Evolutionary conservation across 2,329 filamentous ascomycete genomes (phyloP), one percentile per base, ranked within the genome.

Genomic region (Fusarium secorum): DNA sequence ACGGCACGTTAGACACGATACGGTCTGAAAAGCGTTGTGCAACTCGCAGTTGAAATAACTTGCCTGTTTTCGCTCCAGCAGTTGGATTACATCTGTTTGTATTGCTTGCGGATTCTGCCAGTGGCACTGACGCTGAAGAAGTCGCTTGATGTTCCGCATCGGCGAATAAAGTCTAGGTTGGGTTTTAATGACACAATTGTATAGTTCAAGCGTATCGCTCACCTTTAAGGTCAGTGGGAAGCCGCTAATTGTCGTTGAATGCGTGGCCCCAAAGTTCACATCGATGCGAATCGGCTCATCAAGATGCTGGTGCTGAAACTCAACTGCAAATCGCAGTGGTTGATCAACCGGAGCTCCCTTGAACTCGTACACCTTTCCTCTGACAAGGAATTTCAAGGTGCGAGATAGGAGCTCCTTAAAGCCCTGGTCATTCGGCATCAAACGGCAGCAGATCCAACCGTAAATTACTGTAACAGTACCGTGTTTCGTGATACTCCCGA

Each of bases 151-250:
- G 18, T 10, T 44, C 24, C 3, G 41, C 24, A 14, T 26, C 11
- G 7, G 24, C 11, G 11, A 28, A 45, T 13, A 45, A 7, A 9
- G 42, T 45, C 42, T 28, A 28, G 5, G 5, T 7, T 18, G 14
- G 24, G 9, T 6, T 14, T 26, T 45, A 20, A 20, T 24, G 17
- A 5, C 15, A 18, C 9, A 9, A 18, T 5, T 7, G 5, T 7
- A 18, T 8, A 7, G 15, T 8, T 5, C 0, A 5, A 24, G 22
- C 8, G 5, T 14, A 20, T 26, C 4, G 2, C 22, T 14, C 8
- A 45, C 42, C 42, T 45, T 45, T 3, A 45, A 28, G 4, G 42
- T 45, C 42, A 26, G 6, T 9, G 22, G 24, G 24, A 45, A 45
- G 11, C 42, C 42, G 18, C 42, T 45, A 20, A 45, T 45, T 14